Percentiles rank a stretch among this genome's conserved stretches.
phyloP scores from a whole-genome alignment of 148 eudicot species.

The Mesembryanthemum crystallinum region DNA sequence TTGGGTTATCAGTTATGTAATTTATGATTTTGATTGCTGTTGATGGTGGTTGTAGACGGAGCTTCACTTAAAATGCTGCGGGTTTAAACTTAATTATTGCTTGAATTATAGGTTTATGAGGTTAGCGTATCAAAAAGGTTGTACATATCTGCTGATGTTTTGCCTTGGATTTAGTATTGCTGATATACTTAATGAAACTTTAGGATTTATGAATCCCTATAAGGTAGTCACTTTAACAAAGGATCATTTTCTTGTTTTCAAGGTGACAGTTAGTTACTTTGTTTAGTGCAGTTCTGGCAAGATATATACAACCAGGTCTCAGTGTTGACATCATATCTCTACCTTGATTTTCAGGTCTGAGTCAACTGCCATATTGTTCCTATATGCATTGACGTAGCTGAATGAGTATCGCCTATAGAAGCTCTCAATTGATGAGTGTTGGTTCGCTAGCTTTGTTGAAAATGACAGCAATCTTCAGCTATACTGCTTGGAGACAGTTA shows the following conservation, averaged over 20 bases:
- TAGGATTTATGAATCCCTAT: not conserved
- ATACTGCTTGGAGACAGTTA: conserved; percentile 69
- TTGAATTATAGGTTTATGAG: not conserved
- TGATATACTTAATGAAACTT: not conserved
- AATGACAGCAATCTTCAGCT: conserved; percentile 47
- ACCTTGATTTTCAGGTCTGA: not conserved
- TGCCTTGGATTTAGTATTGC: conserved; percentile 1
- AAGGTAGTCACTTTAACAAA: not conserved
- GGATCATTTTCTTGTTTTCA: conserved; percentile 2
- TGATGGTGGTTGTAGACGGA: not conserved
- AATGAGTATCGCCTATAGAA: conserved; percentile 8
- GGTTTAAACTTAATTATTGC: not conserved
- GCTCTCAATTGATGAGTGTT: not conserved
- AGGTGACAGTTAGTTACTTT: conserved; percentile 6
- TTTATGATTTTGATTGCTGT: not conserved
- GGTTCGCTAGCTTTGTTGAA: not conserved
- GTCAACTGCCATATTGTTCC: not conserved
- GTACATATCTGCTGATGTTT: not conserved
- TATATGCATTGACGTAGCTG: conserved; percentile 2
- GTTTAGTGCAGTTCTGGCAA: not conserved
- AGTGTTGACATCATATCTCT: conserved; percentile 4
- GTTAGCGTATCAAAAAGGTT: not conserved
- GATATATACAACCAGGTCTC: not conserved
- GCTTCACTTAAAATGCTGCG: not conserved
- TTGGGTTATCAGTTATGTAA: not conserved